Evolutionary conservation across 2,329 filamentous ascomycete species (phyloP), one percentile per base, ranked within the genome.

Genomic region (Elsinoe arachidis): DNA sequence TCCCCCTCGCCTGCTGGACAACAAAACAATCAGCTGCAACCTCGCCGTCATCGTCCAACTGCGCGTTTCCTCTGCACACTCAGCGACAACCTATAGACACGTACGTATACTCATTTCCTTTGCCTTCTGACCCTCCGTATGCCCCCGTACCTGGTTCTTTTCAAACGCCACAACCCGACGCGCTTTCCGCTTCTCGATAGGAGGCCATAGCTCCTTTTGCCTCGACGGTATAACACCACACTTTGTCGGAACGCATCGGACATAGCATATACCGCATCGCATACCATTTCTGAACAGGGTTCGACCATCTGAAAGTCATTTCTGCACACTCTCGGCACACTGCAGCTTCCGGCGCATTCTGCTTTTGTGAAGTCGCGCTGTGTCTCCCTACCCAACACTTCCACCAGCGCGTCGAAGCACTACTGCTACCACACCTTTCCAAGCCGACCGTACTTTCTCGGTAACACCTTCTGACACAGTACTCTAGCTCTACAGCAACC

Each of bases 201-300:
- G 47, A 35, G 47, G 47, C 47, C 47, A 52, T 52, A 52, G 47
- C 47, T 52, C 47, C 47, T 21, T 17, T 21, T 17, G 19, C 23
- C 47, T 35, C 26, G 26, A 52, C 34, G 5, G 26, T 37, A 35
- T 52, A 35, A 3, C 34, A 46, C 19, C 15, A 46, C 41, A 46
- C 21, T 3, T 26, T 12, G 21, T 11, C 26, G 26, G 19, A 14
- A 30, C 41, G 14, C 17, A 19, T 46, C 41, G 41, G 41, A 46
- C 21, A 26, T 46, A 23, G 30, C 26, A 37, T 19, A 52, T 14
- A n/a, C 6, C 21, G 47, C 26, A 12, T 15, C 47, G 41, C 41
- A 46, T 23, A 9, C 17, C 41, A 14, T 30, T 14, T 46, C 41
- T 9, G 26, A 30, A 30, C 26, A 30, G 4, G 7, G 2, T 5